phyloP scores from a whole-genome alignment of 495 filamentous ascomycete species.

The Hyaloscypha bicolor region DNA sequence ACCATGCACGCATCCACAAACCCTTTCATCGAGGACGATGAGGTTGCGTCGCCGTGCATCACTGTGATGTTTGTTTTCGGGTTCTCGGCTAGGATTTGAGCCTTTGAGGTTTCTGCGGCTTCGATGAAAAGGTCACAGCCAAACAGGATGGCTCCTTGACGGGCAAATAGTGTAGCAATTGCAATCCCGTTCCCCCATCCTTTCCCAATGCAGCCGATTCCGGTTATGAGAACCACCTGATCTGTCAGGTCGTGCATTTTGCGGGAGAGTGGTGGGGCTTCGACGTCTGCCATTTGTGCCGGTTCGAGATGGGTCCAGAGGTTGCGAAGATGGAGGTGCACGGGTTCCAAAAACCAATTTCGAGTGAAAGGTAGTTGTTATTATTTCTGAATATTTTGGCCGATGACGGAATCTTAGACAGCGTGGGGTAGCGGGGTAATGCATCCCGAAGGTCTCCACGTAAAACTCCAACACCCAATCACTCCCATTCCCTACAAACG shows the following conservation, averaged over 20 bases:
- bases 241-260: slow-evolving; percentile 42
- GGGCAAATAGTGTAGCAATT: slow-evolving; percentile 45
- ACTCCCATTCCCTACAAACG: slow-evolving; percentile 28
- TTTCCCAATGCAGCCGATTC: slow-evolving; percentile 47
- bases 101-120: slow-evolving; percentile 41
- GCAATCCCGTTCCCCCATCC: slow-evolving; percentile 54
- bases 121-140: slow-evolving; percentile 46
- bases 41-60: slow-evolving; percentile 48
- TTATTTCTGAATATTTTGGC: slow-evolving; percentile 1
- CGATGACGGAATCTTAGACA: slow-evolving; percentile 23
- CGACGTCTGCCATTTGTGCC: slow-evolving; percentile 25
- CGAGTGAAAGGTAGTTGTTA: background rate
- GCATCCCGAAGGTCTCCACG: slow-evolving; percentile 4
- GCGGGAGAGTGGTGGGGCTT: slow-evolving; percentile 26
- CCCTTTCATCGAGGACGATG: slow-evolving; percentile 40
- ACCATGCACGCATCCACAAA: slow-evolving; percentile 49
- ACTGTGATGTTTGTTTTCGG: slow-evolving; percentile 37
- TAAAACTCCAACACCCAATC: background rate
- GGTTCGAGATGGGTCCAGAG: background rate
- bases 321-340: background rate
- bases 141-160: slow-evolving; percentile 48
- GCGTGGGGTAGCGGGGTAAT: slow-evolving; percentile 23
- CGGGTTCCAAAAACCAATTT: background rate
- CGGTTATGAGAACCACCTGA: slow-evolving; percentile 54
- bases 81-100: slow-evolving; percentile 33